phyloP scores from a whole-genome alignment of 2,329 filamentous ascomycete genomes.

The Colletotrichum sublineola region DNA sequence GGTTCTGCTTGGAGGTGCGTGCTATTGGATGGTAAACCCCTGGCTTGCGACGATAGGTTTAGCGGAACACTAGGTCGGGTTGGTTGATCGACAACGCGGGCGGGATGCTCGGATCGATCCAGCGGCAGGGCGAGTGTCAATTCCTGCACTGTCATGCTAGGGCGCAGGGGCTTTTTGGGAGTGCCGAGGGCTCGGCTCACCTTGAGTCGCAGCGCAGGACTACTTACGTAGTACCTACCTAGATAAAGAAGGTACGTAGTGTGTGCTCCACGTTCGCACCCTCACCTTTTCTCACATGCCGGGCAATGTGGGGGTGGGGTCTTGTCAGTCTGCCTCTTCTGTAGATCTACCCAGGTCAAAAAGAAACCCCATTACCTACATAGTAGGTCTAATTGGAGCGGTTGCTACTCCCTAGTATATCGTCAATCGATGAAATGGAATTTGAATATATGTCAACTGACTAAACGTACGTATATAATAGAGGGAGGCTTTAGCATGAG shows the following conservation, averaged over 20 bases:
- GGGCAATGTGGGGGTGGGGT: constrained; percentile 2
- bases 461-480: not conserved
- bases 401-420: not conserved
- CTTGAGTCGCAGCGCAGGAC: constrained; percentile 1
- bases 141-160: constrained; percentile 33
- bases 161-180: constrained; percentile 13
- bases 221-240: not conserved
- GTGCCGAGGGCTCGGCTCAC: constrained; percentile 14
- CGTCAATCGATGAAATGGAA: not conserved
- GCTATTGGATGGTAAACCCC: constrained; percentile 2
- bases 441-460: not conserved
- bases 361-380: not conserved
- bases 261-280: not conserved
- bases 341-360: not conserved
- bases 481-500: not conserved
- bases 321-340: not conserved
- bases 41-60: constrained; percentile 2
- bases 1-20: constrained; percentile 11
- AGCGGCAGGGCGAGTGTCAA: constrained; percentile 22
- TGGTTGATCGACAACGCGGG: constrained; percentile 35
- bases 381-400: not conserved
- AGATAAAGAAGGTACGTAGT: not conserved
- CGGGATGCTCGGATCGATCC: constrained; percentile 37
- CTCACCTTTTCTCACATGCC: constrained; percentile 8
- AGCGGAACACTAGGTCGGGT: constrained; percentile 20